phyloP scores from a whole-genome alignment of 164 flowering plant genomes.

The Liriodendron chinense region DNA sequence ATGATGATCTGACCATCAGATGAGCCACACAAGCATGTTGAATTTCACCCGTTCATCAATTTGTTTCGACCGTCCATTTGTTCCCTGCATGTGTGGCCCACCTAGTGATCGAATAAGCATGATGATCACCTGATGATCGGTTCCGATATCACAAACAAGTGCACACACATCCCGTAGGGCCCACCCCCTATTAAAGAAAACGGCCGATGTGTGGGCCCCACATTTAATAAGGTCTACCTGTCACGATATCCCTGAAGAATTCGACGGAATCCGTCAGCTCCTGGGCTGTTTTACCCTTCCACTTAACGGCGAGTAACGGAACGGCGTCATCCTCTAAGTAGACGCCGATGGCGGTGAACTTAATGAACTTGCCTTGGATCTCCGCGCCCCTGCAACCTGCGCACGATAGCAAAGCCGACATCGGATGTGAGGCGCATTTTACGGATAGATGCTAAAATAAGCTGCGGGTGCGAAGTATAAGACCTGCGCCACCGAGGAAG shows the following conservation, averaged over 20 bases:
- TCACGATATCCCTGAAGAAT: conserved; percentile 65
- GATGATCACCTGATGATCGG: too few species aligned
- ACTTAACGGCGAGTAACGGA: conserved; percentile 50
- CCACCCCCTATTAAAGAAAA: too few species aligned
- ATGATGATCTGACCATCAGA: too few species aligned
- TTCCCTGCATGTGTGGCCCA: too few species aligned
- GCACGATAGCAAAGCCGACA: conserved; percentile 10
- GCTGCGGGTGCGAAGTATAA: neutral
- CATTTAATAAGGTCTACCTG: conserved; percentile 35
- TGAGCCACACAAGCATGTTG: too few species aligned
- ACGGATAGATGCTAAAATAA: neutral
- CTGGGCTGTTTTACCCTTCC: conserved; percentile 62
- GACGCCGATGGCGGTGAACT: conserved; percentile 79
- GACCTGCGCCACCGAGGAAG: conserved; percentile 93
- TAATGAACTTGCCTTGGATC: conserved; percentile 67
- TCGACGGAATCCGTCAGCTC: conserved; percentile 56
- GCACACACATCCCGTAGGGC: too few species aligned
- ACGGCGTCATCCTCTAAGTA: conserved; percentile 61
- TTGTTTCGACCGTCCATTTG: too few species aligned
- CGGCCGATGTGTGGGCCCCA: too few species aligned
- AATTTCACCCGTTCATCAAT: too few species aligned
- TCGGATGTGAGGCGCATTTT: neutral
- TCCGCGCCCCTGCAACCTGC: conserved; percentile 80
- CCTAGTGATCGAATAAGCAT: too few species aligned
- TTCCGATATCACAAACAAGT: too few species aligned